Evolutionary conservation across 1,284 basidiomycete genomes (phyloP).

Genomic region (Cutaneotrichosporon sp.): DNA sequence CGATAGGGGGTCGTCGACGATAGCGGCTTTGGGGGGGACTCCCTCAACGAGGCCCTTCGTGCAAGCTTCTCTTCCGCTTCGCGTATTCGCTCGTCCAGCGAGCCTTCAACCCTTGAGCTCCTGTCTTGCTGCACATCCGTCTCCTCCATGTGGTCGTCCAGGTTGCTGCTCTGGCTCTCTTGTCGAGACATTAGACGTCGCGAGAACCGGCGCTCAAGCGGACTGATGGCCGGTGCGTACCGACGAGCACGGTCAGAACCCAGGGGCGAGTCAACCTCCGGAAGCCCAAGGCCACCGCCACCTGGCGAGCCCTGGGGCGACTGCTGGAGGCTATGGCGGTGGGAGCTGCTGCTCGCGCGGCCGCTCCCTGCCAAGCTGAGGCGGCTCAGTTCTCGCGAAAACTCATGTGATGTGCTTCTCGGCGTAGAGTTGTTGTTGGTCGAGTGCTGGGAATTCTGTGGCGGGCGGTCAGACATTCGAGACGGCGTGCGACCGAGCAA

Average conservation of each 20-base stretch:
- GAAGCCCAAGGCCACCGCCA: too few species aligned
- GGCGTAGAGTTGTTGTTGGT: neutral
- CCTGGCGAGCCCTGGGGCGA: neutral
- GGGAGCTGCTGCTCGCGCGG: neutral
- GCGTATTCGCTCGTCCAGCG: slow-evolving; percentile 34
- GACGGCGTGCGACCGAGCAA: neutral
- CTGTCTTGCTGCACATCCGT: neutral
- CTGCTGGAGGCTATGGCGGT: neutral
- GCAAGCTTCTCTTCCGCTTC: slow-evolving; percentile 34
- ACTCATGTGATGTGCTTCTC: slow-evolving; percentile 5
- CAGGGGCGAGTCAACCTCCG: neutral
- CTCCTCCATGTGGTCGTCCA: slow-evolving; percentile 7
- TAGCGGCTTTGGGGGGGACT: neutral
- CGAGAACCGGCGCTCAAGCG: slow-evolving; percentile 17
- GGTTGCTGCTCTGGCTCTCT: slow-evolving; percentile 5
- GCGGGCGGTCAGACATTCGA: neutral
- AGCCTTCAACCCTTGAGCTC: neutral
- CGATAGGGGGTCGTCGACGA: neutral
- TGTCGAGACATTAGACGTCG: slow-evolving; percentile 7
- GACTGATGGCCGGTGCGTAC: neutral
- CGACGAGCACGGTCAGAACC: neutral
- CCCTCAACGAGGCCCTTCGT: slow-evolving; percentile 4
- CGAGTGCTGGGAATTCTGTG: neutral
- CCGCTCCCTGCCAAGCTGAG: neutral
- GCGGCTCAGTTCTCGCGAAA: slow-evolving; percentile 2